Percentiles rank a stretch among this genome's conserved stretches.
Conservation (phyloP, 192 early-diverging fungal species). For the Coemansia sp. region DNA sequence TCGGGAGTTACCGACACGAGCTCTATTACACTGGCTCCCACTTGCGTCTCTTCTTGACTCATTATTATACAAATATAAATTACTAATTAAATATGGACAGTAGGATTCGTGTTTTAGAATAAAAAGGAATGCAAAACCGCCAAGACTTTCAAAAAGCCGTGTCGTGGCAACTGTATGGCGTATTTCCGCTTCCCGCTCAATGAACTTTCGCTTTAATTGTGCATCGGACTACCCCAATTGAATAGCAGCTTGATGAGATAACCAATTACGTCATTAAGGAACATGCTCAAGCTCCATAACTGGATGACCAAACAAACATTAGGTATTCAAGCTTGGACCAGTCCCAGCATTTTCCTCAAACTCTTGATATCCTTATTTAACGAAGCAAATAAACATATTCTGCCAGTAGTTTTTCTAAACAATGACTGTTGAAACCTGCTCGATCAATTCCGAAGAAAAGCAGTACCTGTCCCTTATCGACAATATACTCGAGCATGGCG, state of each 20-base stretch:
- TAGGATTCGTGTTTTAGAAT: background rate
- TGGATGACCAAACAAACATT: too few relatives aligned
- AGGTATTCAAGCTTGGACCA: too few relatives aligned
- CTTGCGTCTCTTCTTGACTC: background rate
- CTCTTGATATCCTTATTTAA: background rate
- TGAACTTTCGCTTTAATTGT: too few relatives aligned
- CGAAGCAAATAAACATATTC: slow-evolving; percentile 7
- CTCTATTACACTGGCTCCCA: slow-evolving; percentile 2
- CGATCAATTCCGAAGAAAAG: slow-evolving; percentile 62
- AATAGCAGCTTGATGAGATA: too few relatives aligned
- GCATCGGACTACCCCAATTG: too few relatives aligned
- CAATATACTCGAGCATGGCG: slow-evolving; percentile 69
- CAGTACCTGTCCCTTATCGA: slow-evolving; percentile 85
- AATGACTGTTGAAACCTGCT: slow-evolving; percentile 11
- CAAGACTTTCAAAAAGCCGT: background rate
- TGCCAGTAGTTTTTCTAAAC: background rate
- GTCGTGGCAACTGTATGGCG: background rate
- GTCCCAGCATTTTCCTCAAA: too few relatives aligned
- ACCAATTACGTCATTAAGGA: too few relatives aligned
- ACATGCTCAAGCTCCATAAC: too few relatives aligned
- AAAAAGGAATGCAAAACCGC: background rate
- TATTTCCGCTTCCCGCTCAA: too few relatives aligned
- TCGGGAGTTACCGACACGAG: background rate
- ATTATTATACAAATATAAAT: slow-evolving; percentile 2
- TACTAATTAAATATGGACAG: background rate